Evolutionary conservation across 352 stramenopile species (phyloP).

Genomic region (Globisporangium spiculum): DNA sequence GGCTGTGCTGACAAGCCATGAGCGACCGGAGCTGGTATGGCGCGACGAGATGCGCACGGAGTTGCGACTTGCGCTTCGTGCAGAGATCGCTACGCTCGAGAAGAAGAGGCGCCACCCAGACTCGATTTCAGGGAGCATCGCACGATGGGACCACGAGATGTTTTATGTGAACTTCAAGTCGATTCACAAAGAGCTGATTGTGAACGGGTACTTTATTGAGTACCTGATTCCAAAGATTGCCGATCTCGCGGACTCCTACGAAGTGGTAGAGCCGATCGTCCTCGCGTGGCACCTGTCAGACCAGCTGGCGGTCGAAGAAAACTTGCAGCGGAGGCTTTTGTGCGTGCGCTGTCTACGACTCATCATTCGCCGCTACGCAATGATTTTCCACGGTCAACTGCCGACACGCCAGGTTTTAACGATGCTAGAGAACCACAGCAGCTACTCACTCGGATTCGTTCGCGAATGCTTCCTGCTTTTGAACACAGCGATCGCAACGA

Average conservation of each 20-base stretch:
- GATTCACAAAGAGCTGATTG: conserved; percentile 68
- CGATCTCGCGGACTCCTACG: conserved; percentile 59
- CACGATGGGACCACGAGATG: conserved; percentile 77
- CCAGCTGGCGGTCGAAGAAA: conserved; percentile 56
- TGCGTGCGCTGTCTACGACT: conserved; percentile 71
- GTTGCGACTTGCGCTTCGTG: conserved; percentile 44
- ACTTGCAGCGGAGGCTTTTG: conserved; percentile 52
- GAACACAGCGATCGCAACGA: conserved; percentile 70
- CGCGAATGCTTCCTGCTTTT: conserved; percentile 77
- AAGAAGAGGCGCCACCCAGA: conserved; percentile 22
- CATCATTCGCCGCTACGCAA: conserved; percentile 71
- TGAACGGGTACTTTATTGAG: conserved; percentile 82
- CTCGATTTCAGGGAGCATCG: conserved; percentile 24
- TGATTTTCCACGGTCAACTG: conserved; percentile 76
- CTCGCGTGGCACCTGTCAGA: conserved; percentile 82
- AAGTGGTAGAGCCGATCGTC: conserved; percentile 68
- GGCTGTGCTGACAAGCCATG: conserved; percentile 49
- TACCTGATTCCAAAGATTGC: conserved; percentile 66
- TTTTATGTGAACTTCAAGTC: conserved; percentile 76
- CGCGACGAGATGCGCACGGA: conserved; percentile 59
- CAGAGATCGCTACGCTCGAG: conserved; percentile 58
- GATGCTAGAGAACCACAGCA: conserved; percentile 53
- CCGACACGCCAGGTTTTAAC: conserved; percentile 53
- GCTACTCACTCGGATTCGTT: conserved; percentile 49
- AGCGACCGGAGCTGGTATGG: conserved; percentile 76